Evolutionary conservation across 1,139 yeast species (phyloP), one percentile per base, ranked within the genome.

Genomic region (Waltiozyma sp.): DNA sequence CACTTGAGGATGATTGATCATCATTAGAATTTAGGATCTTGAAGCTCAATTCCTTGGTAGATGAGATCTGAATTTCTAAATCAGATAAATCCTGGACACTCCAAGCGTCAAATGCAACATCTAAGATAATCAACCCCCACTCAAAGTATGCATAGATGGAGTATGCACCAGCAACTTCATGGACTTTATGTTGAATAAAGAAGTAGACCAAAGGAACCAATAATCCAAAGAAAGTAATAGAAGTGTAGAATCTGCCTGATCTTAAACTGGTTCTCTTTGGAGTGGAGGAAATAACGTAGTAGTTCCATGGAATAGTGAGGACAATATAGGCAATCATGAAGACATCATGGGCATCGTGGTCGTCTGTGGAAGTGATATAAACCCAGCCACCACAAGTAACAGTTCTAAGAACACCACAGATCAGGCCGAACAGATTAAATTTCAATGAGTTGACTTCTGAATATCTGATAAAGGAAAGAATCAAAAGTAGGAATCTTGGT

Each of bases 361-460:
- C 96, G 60, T 91, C 98, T 1, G 97, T 87, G 10, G 95, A 85
- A 2, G 98, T 91, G 51, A 91, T 83, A 58, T 91, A 91, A 15
- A 93, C 95, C 97, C 97, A 91, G 13, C 97, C 97, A 54, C 98
- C 98, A 57, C 98, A 91, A 1, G 96, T 82, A 45, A 91, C 74
- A 0, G 98, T 91, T 62, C 98, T 75, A 19, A 84, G 46, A 2
- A 84, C 47, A 11, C 98, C 98, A 2, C 79, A 60, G 1, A 75
- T 49, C 11, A 79, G 57, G 42, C 72, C 58, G 28, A 69, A 48
- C 24, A 75, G 52, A 1, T 48, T 40, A 28, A 49, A 43, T 18
- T 41, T 46, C 3, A 45, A 42, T 51, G 59, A 26, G 62, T 61
- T 45, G 19, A 44, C 41, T 13, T 47, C 40, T 28, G 42, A 45